A percentile compares a stretch with the other conserved stretches of the same genome.
Conservation (phyloP, 1,284 basidiomycete genomes). For the Xerocomus amazonicus region DNA sequence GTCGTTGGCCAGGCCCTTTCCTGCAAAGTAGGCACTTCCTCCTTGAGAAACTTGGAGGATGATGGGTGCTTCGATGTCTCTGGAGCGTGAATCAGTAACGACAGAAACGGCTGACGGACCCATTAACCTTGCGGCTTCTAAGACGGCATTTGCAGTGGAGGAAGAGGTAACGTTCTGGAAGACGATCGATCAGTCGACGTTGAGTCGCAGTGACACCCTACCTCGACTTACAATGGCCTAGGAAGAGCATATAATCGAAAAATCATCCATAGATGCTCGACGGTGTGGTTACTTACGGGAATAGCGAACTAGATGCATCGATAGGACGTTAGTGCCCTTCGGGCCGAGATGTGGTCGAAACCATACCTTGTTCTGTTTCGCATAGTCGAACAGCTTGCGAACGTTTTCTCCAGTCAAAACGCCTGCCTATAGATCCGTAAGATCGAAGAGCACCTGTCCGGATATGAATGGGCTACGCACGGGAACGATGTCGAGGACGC, state of each 20-base stretch:
- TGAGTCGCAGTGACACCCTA: slow-evolving; percentile 3
- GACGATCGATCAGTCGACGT: slow-evolving; percentile 1
- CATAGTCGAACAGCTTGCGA: slow-evolving; percentile 72
- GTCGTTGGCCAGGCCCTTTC: slow-evolving; percentile 94
- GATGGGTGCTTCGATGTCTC: slow-evolving; percentile 93
- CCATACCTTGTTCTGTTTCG: slow-evolving; percentile 60
- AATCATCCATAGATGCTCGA: background rate
- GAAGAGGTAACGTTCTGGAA: slow-evolving; percentile 69
- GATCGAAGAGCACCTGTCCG: slow-evolving; percentile 4
- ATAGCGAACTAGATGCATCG: slow-evolving; percentile 56
- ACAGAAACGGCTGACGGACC: background rate
- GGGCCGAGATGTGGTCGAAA: slow-evolving; percentile 4
- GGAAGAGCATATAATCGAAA: background rate
- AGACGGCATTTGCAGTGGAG: slow-evolving; percentile 69
- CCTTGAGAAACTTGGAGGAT: slow-evolving; percentile 98
- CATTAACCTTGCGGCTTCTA: slow-evolving; percentile 68
- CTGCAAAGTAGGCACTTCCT: slow-evolving; percentile 94
- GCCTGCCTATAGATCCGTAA: slow-evolving; percentile 51
- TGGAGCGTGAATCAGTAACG: slow-evolving; percentile 21
- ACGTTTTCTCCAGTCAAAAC: slow-evolving; percentile 73
- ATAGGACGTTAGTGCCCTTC: background rate
- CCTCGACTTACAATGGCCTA: slow-evolving; percentile 58
- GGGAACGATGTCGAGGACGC: slow-evolving; percentile 57
- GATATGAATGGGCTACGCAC: slow-evolving; percentile 36
- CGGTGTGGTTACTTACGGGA: slow-evolving; percentile 45